phyloP scores from a whole-genome alignment of 1,284 basidiomycete species.

The Neonothopanus nambi region DNA sequence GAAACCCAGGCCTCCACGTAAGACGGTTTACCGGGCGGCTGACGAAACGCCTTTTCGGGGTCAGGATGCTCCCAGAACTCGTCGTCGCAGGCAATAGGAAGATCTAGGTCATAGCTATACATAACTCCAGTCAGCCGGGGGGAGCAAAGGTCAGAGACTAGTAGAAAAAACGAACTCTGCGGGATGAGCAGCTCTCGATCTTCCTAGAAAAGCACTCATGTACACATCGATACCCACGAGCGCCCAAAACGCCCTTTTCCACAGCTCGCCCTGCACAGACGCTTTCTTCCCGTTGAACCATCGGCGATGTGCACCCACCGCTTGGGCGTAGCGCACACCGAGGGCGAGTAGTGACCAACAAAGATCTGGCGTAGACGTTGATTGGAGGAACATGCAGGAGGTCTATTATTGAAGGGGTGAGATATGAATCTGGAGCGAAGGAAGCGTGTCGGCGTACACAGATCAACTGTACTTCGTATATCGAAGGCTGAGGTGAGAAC shows the following conservation, averaged over 20 bases:
- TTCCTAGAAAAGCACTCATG: slow-evolving; percentile 57
- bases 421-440: neutral
- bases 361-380: slow-evolving; percentile 50
- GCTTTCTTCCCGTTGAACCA: neutral
- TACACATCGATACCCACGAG: slow-evolving; percentile 40
- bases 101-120: slow-evolving; percentile 57
- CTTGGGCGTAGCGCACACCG: slow-evolving; percentile 47
- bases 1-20: slow-evolving; percentile 51
- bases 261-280: slow-evolving; percentile 41
- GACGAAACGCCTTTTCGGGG: slow-evolving; percentile 42
- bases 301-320: slow-evolving; percentile 30
- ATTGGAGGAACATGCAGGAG: slow-evolving; percentile 36
- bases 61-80: slow-evolving; percentile 57
- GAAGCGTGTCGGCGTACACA: slow-evolving; percentile 7
- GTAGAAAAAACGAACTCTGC: slow-evolving; percentile 8
- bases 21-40: slow-evolving; percentile 48
- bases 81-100: slow-evolving; percentile 63
- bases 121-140: too few species aligned
- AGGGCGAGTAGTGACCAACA: slow-evolving; percentile 54
- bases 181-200: slow-evolving; percentile 47
- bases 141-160: too few species aligned
- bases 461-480: slow-evolving; percentile 46
- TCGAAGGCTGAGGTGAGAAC: slow-evolving; percentile 37
- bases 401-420: too few species aligned
- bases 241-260: slow-evolving; percentile 55